phyloP scores from a whole-genome alignment of 257 asterid genomes.

The Misopates orontium region DNA sequence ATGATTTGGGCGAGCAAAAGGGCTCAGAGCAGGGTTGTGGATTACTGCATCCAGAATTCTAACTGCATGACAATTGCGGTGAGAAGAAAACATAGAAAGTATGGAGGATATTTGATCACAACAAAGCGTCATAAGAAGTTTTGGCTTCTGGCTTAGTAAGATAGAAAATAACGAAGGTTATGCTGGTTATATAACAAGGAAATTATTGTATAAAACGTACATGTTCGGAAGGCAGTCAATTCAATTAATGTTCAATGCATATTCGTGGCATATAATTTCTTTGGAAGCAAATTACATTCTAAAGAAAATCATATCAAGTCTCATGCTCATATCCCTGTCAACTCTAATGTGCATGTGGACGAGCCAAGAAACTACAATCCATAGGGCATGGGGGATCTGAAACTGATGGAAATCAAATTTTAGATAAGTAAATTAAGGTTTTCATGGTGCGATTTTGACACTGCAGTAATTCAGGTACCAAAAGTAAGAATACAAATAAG shows the following conservation, averaged over 20 bases:
- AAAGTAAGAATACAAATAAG: background rate
- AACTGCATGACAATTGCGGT: constrained; percentile 91
- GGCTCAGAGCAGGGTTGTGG: constrained; percentile 44
- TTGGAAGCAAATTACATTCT: background rate
- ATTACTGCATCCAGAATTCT: constrained; percentile 78
- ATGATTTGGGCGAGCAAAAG: constrained; percentile 52
- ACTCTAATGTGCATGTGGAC: background rate
- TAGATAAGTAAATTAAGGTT: no score
- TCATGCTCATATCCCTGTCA: constrained; percentile 13
- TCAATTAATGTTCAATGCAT: constrained; percentile 7
- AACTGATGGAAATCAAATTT: background rate
- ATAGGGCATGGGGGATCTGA: background rate
- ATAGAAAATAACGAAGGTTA: background rate
- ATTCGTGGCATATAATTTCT: background rate
- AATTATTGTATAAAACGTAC: constrained; percentile 27
- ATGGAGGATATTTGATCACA: constrained; percentile 88
- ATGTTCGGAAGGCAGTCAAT: constrained; percentile 7
- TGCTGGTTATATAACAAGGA: constrained; percentile 18
- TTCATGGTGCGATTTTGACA: background rate
- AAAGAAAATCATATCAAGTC: constrained; percentile 9
- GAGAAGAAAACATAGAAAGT: constrained; percentile 63
- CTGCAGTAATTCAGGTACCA: background rate
- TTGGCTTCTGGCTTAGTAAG: constrained; percentile 82
- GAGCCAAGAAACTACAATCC: constrained; percentile 25
- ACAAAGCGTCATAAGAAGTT: constrained; percentile 91